Conservation (phyloP, 345 rosid genomes). For the Aethionema arabicum region DNA sequence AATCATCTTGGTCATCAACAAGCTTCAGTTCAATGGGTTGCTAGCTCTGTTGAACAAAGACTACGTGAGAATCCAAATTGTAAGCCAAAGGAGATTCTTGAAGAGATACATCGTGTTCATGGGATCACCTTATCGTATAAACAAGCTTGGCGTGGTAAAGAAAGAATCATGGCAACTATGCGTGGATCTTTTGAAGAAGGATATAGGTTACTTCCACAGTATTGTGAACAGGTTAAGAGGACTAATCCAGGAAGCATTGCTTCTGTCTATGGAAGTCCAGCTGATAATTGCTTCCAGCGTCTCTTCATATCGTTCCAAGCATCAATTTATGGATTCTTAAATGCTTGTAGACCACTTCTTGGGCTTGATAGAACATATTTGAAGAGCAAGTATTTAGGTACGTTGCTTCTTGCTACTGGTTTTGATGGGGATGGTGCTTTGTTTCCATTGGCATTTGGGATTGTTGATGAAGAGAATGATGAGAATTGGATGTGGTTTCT, state of each 20-base stretch:
- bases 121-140: constrained; percentile 94
- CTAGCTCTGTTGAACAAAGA: constrained; percentile 87
- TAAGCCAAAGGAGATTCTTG: constrained; percentile 95
- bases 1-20: constrained; percentile 97
- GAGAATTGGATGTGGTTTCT: constrained; percentile 99
- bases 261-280: constrained; percentile 71
- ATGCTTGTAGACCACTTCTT: constrained; percentile 94
- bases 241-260: constrained; percentile 94
- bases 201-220: constrained; percentile 87
- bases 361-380: constrained; percentile 84
- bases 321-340: constrained; percentile 89
- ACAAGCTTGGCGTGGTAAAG: constrained; percentile 99
- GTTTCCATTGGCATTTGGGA: constrained; percentile 94
- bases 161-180: constrained; percentile 95
- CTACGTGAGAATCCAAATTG: constrained; percentile 90
- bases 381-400: constrained; percentile 93
- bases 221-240: constrained; percentile 86
- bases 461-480: constrained; percentile 92
- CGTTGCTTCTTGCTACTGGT: constrained; percentile 90
- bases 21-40: constrained; percentile 99
- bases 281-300: constrained; percentile 84
- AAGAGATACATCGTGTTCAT: constrained; percentile 93
- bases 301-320: constrained; percentile 98
- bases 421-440: constrained; percentile 95
- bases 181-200: constrained; percentile 99